Evolutionary conservation across 2,329 filamentous ascomycete species (phyloP).

Genomic region (Mariannaea elegans): DNA sequence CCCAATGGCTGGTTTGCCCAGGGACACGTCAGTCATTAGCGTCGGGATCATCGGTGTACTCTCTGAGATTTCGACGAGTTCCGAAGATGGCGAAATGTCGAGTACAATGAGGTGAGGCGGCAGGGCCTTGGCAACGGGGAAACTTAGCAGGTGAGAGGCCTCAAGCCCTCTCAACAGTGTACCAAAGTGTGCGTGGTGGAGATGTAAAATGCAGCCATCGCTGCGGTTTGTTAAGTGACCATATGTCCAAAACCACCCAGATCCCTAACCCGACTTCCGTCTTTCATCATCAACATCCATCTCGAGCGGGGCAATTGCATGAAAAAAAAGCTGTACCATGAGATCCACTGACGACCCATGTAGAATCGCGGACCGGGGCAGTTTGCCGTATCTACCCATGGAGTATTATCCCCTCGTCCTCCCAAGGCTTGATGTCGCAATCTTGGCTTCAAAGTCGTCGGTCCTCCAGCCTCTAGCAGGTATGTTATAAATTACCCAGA

Average conservation of each 20-base stretch:
- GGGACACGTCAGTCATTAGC: constrained; percentile 12
- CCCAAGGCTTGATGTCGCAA: neutral
- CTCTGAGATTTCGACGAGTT: constrained; percentile 4
- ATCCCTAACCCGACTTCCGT: neutral
- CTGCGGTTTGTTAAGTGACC: neutral
- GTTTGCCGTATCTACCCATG: neutral
- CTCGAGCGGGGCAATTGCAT: neutral
- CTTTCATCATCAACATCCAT: neutral
- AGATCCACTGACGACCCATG: neutral
- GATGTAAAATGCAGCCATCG: neutral
- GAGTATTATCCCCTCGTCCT: neutral
- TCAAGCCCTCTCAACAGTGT: neutral
- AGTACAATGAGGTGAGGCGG: neutral
- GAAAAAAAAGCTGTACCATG: neutral
- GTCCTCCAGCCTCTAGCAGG: neutral
- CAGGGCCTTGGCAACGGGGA: neutral
- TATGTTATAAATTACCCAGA: neutral
- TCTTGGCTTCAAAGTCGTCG: neutral
- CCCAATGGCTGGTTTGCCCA: neutral
- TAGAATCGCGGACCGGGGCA: neutral
- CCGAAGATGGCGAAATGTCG: constrained; percentile 7
- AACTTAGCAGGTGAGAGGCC: neutral
- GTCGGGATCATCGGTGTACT: constrained; percentile 9
- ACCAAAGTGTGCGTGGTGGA: neutral
- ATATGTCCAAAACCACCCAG: neutral